Base-by-base conservation (phyloP, 768 basidiomycete genomes). In the Pisolithus sp. region DNA sequence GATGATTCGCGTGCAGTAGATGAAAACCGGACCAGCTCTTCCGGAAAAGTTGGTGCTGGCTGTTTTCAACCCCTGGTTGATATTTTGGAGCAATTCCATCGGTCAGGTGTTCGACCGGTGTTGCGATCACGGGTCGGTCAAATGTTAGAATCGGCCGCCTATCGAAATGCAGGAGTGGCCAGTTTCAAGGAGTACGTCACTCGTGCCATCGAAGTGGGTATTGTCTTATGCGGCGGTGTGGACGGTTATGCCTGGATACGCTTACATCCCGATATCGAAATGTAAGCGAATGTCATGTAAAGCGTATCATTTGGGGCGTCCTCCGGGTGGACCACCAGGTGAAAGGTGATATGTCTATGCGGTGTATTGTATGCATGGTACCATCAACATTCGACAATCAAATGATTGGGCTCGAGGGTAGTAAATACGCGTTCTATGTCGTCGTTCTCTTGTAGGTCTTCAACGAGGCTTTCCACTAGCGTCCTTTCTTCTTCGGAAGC, bases 401-500 rank as follows among this genome's bases (percentile, higher is more conserved):
- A 48, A 53, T 41, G 50, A 34, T 62, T 66, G 24, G 57, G 53
- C 39, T 76, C 76, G 49, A 75, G 53, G 23, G 75, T 80, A 42
- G 82, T 82, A 71, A 78, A 84, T 23, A 86, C 79, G 51, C 73
- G 74, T 51, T 79, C 66, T 12, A 77, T 77, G 59, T 86, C 85
- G 49, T 78, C 79, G 53, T 79, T 68, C 21, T 70, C 77, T 63
- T 83, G 81, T 46, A 86, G 63, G 5, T 71, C 74, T 40, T 77
- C 73, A 18, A 83, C 66, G 20, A 86, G 67, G 10, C 63, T 60
- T 30, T 70, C 68, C 7, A 85, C 60, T 44, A 68, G 70, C 38
- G 52, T 53, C 21, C 65, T 59, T 48, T 70, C 66, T 26, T 66
- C 57, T 7, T 80, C 78, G 24, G 73, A 72, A 5, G 67, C 63